Evolutionary conservation across 2,329 filamentous ascomycete species (phyloP).

Genomic region (Colletotrichum noveboracense): DNA sequence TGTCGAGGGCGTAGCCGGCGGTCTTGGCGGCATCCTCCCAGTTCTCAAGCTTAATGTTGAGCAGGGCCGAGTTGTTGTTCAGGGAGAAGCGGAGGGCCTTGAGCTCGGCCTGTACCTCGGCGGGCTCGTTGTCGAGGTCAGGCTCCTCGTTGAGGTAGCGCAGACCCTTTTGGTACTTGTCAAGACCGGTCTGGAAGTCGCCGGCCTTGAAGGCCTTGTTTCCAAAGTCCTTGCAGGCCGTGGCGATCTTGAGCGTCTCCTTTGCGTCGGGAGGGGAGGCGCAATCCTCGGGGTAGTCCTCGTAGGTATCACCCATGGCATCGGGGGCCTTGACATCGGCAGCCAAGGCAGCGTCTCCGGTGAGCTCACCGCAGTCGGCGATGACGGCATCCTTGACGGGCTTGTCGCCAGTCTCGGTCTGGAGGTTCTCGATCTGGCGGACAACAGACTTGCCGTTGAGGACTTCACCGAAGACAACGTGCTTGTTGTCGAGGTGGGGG

Average conservation of each 20-base stretch:
- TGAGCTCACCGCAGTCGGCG: conserved; percentile 84
- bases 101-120: conserved; percentile 70
- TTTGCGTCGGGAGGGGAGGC: conserved; percentile 65
- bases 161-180: conserved; percentile 94
- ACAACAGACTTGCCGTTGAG: conserved; percentile 91
- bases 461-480: conserved; percentile 96
- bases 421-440: conserved; percentile 86
- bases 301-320: conserved; percentile 85
- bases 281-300: conserved; percentile 94
- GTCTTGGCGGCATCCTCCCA: conserved; percentile 74
- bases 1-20: conserved; percentile 76
- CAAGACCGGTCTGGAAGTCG: conserved; percentile 72
- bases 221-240: conserved; percentile 87
- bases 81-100: conserved; percentile 78
- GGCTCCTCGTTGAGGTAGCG: conserved; percentile 89
- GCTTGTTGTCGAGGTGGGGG: conserved; percentile 92
- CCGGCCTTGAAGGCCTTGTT: conserved; percentile 90
- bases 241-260: conserved; percentile 78
- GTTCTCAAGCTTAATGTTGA: conserved; percentile 79
- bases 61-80: conserved; percentile 86
- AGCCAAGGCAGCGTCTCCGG: conserved; percentile 69
- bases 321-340: conserved; percentile 76
- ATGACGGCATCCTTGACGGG: conserved; percentile 77
- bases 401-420: conserved; percentile 78
- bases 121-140: conserved; percentile 73